Conservation (phyloP, 208 protist species). For the Trypanosoma boissoni region DNA sequence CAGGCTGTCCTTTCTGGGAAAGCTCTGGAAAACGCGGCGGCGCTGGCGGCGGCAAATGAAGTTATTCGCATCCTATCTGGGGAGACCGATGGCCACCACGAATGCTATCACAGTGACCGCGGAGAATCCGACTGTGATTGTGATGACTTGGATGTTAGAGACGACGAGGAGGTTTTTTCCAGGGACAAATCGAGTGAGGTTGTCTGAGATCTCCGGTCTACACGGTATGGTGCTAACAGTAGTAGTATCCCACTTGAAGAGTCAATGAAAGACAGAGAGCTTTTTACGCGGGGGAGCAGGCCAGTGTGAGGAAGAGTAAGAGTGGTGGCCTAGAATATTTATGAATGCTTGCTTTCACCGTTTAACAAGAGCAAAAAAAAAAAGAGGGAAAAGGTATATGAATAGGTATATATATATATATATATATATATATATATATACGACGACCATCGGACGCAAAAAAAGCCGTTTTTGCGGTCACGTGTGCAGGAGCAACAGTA, state of each 20-base stretch:
- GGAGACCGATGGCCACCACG: conserved; percentile 51
- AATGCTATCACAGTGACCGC: conserved; percentile 30
- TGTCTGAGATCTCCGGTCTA: too few species aligned
- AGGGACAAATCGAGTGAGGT: too few species aligned
- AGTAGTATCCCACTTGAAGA: too few species aligned
- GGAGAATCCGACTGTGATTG: conserved; percentile 40
- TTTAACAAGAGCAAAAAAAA: too few species aligned
- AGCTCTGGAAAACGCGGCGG: conserved; percentile 33
- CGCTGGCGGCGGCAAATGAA: conserved; percentile 71
- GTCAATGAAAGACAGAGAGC: too few species aligned
- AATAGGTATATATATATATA: conserved; percentile 1
- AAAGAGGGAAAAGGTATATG: background rate
- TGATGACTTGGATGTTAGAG: conserved; percentile 7
- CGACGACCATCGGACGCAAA: background rate
- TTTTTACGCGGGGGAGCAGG: too few species aligned
- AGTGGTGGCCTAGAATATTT: too few species aligned
- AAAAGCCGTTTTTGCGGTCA: background rate
- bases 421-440: background rate
- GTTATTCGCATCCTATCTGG: conserved; percentile 72
- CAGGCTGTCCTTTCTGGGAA: conserved; percentile 64
- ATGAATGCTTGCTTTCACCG: too few species aligned
- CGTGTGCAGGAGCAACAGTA: background rate
- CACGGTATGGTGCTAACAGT: too few species aligned
- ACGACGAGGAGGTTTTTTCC: conserved; percentile 16
- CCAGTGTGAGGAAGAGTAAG: too few species aligned